These are phyloP conservation scores for Rubia tinctorum DNA, from an alignment of 305 asterid genomes.

Conservation along the genomic window DNA sequence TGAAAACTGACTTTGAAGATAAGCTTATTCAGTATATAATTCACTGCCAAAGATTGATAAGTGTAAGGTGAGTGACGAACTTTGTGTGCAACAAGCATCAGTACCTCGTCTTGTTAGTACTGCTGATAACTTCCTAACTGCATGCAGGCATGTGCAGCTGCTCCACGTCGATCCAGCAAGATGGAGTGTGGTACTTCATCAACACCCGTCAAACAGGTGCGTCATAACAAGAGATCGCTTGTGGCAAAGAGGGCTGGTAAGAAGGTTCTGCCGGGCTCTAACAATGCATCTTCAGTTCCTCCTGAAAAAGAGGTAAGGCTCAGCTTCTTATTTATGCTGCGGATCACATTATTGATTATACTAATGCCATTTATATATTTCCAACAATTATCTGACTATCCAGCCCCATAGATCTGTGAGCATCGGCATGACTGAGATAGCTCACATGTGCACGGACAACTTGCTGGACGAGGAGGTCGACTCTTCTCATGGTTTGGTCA, in stretches of 20 bases:
- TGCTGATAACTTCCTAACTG: too few species aligned
- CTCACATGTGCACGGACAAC: slow-evolving; percentile 4
- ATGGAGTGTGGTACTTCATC: neutral
- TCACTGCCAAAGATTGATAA: too few species aligned
- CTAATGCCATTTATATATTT: too few species aligned
- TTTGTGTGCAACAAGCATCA: too few species aligned
- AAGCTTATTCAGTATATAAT: too few species aligned
- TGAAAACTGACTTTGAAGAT: too few species aligned
- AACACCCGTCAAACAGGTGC: too few species aligned
- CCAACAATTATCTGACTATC: too few species aligned
- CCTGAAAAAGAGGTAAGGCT: neutral
- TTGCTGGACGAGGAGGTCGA: slow-evolving; percentile 18
- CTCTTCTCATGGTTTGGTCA: slow-evolving; percentile 4
- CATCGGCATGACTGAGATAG: neutral
- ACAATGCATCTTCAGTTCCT: neutral
- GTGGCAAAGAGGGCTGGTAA: neutral
- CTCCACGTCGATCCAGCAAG: neutral
- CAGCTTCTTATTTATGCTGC: too few species aligned
- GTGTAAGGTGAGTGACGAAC: too few species aligned
- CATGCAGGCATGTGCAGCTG: neutral
- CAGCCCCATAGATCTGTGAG: neutral
- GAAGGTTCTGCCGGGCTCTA: neutral
- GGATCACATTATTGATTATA: neutral
- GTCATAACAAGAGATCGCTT: too few species aligned
- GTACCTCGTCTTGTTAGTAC: too few species aligned